A percentile compares a stretch with the other conserved stretches of the same genome.
These are phyloP conservation scores for Neurospora sp. DNA, from an alignment of 495 filamentous ascomycete genomes.

Conservation along the genomic window DNA sequence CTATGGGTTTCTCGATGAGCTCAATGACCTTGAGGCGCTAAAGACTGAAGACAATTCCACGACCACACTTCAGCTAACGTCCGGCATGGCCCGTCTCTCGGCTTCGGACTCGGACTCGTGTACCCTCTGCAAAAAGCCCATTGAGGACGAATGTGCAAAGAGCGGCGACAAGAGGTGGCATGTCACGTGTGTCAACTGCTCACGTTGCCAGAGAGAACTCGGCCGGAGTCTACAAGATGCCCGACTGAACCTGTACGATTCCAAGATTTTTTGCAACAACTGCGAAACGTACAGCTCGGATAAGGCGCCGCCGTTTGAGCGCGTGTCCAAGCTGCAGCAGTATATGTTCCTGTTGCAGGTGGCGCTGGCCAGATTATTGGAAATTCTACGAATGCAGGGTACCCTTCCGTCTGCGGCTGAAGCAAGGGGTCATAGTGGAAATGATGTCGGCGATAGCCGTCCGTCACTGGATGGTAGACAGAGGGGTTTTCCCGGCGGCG, in stretches of 20 bases:
- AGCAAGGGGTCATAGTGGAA: slow-evolving; percentile 58
- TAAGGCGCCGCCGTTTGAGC: slow-evolving; percentile 37
- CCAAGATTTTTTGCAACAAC: slow-evolving; percentile 55
- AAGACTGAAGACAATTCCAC: slow-evolving; percentile 51
- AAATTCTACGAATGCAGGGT: slow-evolving; percentile 73
- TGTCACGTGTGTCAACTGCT: slow-evolving; percentile 65
- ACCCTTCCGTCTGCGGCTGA: slow-evolving; percentile 70
- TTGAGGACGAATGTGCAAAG: slow-evolving; percentile 85
- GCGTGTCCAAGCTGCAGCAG: slow-evolving; percentile 76
- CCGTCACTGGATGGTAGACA: slow-evolving; percentile 51
- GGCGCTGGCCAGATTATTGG: slow-evolving; percentile 79
- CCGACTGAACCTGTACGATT: slow-evolving; percentile 53
- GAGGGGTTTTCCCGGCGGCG: slow-evolving; percentile 55
- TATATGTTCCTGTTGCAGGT: slow-evolving; percentile 89
- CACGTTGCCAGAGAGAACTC: slow-evolving; percentile 63
- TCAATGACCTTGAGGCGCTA: slow-evolving; percentile 62
- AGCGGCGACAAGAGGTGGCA: slow-evolving; percentile 73
- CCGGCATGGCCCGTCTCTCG: slow-evolving; percentile 63
- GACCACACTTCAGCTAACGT: slow-evolving; percentile 59
- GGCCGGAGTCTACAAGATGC: slow-evolving; percentile 53
- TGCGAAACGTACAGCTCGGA: slow-evolving; percentile 40
- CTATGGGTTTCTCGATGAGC: slow-evolving; percentile 67
- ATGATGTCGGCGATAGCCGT: slow-evolving; percentile 54
- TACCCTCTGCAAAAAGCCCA: slow-evolving; percentile 65
- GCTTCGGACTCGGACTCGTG: slow-evolving; percentile 77